A percentile compares a stretch with the other conserved stretches of the same genome.
phyloP scores from a whole-genome alignment of 2,329 filamentous ascomycete genomes.

The Aspergillus brunneoviolaceus region DNA sequence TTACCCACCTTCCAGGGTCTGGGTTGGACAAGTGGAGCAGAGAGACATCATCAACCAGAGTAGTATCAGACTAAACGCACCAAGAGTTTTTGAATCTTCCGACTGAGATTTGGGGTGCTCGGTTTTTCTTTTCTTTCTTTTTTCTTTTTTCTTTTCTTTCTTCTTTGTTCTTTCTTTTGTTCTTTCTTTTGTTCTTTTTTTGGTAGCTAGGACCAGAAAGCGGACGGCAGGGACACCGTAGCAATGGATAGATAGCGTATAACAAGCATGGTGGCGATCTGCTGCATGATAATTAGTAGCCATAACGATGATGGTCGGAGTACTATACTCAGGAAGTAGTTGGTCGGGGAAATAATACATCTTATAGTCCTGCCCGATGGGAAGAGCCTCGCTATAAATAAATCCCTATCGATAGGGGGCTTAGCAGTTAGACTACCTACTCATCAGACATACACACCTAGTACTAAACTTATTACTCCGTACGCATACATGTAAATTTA shows the following conservation, averaged over 20 bases:
- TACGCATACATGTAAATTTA: neutral
- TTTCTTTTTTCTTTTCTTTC: too few relatives aligned
- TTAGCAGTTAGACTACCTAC: neutral
- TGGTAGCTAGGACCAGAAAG: neutral
- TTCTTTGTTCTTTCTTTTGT: neutral
- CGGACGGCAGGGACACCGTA: neutral
- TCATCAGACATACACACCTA: too few relatives aligned
- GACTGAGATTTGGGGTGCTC: neutral
- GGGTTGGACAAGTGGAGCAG: constrained; percentile 3
- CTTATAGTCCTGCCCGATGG: neutral
- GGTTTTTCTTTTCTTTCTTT: too few relatives aligned
- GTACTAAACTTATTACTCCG: neutral
- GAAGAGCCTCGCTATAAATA: neutral
- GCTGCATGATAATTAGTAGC: too few relatives aligned
- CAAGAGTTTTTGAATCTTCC: neutral
- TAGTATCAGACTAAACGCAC: neutral
- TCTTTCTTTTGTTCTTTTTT: neutral
- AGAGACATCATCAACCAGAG: neutral
- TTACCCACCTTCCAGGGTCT: constrained; percentile 2
- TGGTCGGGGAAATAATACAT: neutral
- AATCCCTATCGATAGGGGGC: neutral
- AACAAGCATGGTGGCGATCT: too few relatives aligned
- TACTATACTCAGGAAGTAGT: neutral
- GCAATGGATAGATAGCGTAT: too few relatives aligned
- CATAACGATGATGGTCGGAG: too few relatives aligned